Conservation (phyloP, 345 rosid species). For the Excoecaria cochinchinensis region DNA sequence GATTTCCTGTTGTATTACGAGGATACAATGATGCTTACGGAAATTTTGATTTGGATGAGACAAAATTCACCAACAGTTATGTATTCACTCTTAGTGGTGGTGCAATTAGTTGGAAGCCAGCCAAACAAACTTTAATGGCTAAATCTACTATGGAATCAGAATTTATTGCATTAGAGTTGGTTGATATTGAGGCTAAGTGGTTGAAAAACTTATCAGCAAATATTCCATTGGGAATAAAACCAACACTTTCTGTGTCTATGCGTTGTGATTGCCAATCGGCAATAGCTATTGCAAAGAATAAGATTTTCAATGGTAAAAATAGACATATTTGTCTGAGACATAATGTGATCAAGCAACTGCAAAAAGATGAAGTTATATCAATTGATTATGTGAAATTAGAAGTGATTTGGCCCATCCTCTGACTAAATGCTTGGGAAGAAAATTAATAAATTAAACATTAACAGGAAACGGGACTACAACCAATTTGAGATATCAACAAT, state of each 20-base stretch:
- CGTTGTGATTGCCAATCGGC: neutral
- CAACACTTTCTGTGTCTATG: neutral
- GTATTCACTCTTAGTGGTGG: no score
- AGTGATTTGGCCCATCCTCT: neutral
- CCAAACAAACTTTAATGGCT: no score
- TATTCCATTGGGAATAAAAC: neutral
- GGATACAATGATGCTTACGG: no score
- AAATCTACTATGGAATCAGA: no score
- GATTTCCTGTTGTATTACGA: no score
- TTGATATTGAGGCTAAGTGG: neutral
- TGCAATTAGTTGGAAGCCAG: no score
- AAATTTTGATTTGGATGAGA: no score
- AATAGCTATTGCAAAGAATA: neutral
- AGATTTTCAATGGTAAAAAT: neutral
- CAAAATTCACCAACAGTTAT: no score
- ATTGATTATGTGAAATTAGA: neutral
- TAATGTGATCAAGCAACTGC: neutral
- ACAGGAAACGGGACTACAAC: neutral
- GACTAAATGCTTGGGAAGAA: neutral
- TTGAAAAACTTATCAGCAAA: neutral
- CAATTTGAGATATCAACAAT: neutral
- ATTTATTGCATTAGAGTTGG: no score
- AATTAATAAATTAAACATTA: neutral
- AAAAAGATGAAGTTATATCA: no score
- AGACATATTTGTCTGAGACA: neutral